Percentiles rank a stretch among this genome's conserved stretches.
Evolutionary conservation across 1,139 yeast genomes (phyloP).

Genomic region (Oligophagozyma castellii): DNA sequence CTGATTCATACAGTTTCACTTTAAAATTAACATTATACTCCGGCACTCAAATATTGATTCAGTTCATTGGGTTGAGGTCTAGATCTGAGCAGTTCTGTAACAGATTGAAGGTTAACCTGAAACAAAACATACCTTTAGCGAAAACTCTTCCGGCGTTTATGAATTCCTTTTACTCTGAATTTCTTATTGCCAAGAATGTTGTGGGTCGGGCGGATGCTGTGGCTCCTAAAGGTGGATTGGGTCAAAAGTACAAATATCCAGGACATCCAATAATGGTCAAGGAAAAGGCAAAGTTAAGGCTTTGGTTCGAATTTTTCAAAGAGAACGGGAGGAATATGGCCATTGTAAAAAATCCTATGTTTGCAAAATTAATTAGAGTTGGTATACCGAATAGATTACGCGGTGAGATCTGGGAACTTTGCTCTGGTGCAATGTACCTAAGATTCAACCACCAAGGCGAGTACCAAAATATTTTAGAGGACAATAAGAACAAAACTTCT

Average conservation of each 20-base stretch:
- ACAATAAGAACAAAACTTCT: slow-evolving; percentile 50
- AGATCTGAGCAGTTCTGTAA: slow-evolving; percentile 74
- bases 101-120: slow-evolving; percentile 46
- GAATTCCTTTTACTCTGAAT: slow-evolving; percentile 73
- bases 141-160: slow-evolving; percentile 51
- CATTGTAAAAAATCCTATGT: slow-evolving; percentile 58
- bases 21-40: slow-evolving; percentile 58
- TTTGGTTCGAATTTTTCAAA: slow-evolving; percentile 86
- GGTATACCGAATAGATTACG: slow-evolving; percentile 86
- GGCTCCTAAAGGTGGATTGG: slow-evolving; percentile 79
- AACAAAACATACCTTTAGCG: slow-evolving; percentile 51
- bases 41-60: slow-evolving; percentile 48
- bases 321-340: slow-evolving; percentile 78
- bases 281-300: slow-evolving; percentile 74
- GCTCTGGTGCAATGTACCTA: slow-evolving; percentile 73
- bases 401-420: slow-evolving; percentile 93
- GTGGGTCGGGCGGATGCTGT: slow-evolving; percentile 28
- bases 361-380: slow-evolving; percentile 70
- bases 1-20: slow-evolving; percentile 67
- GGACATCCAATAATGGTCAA: slow-evolving; percentile 69
- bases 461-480: slow-evolving; percentile 44
- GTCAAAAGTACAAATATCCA: slow-evolving; percentile 71
- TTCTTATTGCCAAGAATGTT: slow-evolving; percentile 49
- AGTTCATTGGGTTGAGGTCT: slow-evolving; percentile 66
- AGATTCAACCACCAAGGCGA: slow-evolving; percentile 50